These are phyloP conservation scores for Plenodomus lindquistii DNA, from an alignment of 2,329 filamentous ascomycete species.

Conservation along the genomic window DNA sequence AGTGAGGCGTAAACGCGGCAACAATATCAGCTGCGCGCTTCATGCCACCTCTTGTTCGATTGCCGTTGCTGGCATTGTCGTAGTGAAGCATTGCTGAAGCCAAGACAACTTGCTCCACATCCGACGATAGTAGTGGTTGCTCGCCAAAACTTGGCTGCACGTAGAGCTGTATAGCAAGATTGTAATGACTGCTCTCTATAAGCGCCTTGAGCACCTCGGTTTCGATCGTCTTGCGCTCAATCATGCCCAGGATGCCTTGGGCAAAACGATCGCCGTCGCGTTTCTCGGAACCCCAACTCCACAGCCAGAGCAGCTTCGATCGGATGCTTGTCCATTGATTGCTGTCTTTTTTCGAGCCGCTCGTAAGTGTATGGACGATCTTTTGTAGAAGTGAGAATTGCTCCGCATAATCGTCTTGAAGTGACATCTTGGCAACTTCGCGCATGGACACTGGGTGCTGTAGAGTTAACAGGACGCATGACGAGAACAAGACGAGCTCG, in stretches of 20 bases:
- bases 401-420: slow-evolving; percentile 66
- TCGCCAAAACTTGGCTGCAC: slow-evolving; percentile 61
- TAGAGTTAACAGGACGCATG: slow-evolving; percentile 49
- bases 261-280: slow-evolving; percentile 44
- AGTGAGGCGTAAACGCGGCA: slow-evolving; percentile 63
- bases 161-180: slow-evolving; percentile 60
- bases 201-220: slow-evolving; percentile 71
- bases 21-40: slow-evolving; percentile 69
- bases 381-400: slow-evolving; percentile 64
- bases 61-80: slow-evolving; percentile 81
- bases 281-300: slow-evolving; percentile 66
- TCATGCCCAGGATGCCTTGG: slow-evolving; percentile 59
- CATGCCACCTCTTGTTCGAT: slow-evolving; percentile 73
- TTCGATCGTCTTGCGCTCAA: slow-evolving; percentile 67
- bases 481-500: slow-evolving; percentile 62
- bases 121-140: slow-evolving; percentile 53
- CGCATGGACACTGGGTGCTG: slow-evolving; percentile 48
- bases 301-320: slow-evolving; percentile 72
- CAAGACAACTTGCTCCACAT: slow-evolving; percentile 65
- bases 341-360: slow-evolving; percentile 63
- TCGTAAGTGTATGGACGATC: slow-evolving; percentile 60
- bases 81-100: slow-evolving; percentile 70
- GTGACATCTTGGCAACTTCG: slow-evolving; percentile 61
- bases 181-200: slow-evolving; percentile 65
- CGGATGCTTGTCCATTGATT: slow-evolving; percentile 55